A percentile compares a stretch with the other conserved stretches of the same genome.
phyloP scores from a whole-genome alignment of 2,329 filamentous ascomycete genomes.

The Phyllosticta ampelicida region DNA sequence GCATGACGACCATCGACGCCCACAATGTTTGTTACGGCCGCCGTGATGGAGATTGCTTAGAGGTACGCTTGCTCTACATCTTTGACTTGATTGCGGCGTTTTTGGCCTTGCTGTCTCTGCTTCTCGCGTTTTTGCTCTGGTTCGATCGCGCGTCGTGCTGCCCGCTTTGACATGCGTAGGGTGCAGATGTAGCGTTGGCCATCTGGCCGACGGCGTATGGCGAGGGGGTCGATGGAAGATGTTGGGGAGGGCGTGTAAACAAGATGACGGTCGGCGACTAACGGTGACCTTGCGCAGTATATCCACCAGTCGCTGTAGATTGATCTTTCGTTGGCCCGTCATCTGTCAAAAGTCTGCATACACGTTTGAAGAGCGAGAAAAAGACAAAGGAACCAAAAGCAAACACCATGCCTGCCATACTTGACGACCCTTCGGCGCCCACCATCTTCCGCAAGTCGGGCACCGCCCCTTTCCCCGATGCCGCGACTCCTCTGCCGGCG shows the following conservation, averaged over 20 bases:
- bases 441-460: constrained; percentile 62
- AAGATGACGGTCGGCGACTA: background rate
- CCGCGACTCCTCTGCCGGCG: constrained; percentile 52
- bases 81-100: background rate
- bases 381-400: no score
- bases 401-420: constrained; percentile 58
- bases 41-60: background rate
- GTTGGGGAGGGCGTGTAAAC: background rate
- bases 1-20: background rate
- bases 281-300: background rate
- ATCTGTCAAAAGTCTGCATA: background rate
- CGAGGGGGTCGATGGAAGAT: background rate
- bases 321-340: background rate
- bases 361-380: background rate
- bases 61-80: background rate
- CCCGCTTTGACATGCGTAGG: background rate
- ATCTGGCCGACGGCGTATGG: background rate
- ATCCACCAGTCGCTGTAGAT: background rate
- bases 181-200: background rate
- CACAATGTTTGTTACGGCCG: background rate
- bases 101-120: background rate
- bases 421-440: constrained; percentile 63
- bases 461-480: constrained; percentile 52
- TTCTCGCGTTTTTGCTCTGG: background rate
- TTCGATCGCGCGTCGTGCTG: background rate